phyloP scores from a whole-genome alignment of 805 yeast species.

The Candida orba region DNA sequence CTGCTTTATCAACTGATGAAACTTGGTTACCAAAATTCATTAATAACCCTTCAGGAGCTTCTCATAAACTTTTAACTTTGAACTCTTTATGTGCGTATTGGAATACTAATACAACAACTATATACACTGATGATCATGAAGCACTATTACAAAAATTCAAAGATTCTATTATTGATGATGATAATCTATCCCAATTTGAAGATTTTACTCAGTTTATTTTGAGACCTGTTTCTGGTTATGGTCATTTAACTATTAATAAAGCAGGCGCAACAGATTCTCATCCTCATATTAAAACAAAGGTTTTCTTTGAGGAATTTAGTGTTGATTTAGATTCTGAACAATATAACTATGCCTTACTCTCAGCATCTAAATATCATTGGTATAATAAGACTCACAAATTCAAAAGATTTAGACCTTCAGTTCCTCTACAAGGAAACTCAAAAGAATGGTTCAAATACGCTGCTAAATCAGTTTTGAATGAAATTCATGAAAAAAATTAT shows the following conservation, averaged over 20 bases:
- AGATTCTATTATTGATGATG: slow-evolving; percentile 31
- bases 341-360: slow-evolving; percentile 72
- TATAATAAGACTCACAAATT: slow-evolving; percentile 70
- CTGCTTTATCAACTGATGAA: slow-evolving; percentile 85
- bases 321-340: slow-evolving; percentile 78
- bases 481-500: slow-evolving; percentile 73
- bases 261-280: slow-evolving; percentile 57
- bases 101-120: slow-evolving; percentile 58
- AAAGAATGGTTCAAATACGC: slow-evolving; percentile 78
- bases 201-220: slow-evolving; percentile 46
- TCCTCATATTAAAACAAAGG: slow-evolving; percentile 68
- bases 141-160: slow-evolving; percentile 43
- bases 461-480: slow-evolving; percentile 65
- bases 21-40: slow-evolving; percentile 84
- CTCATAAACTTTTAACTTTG: slow-evolving; percentile 72
- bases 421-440: slow-evolving; percentile 51
- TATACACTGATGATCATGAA: slow-evolving; percentile 41
- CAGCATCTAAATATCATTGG: slow-evolving; percentile 77
- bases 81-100: slow-evolving; percentile 74
- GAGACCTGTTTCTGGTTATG: slow-evolving; percentile 85
- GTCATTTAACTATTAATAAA: slow-evolving; percentile 76
- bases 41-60: slow-evolving; percentile 53
- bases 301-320: slow-evolving; percentile 86
- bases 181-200: slow-evolving; percentile 27
- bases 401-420: slow-evolving; percentile 59